These are phyloP conservation scores for Phyllosticta citrichinensis DNA, from an alignment of 2,329 filamentous ascomycete genomes.

Conservation along the genomic window DNA sequence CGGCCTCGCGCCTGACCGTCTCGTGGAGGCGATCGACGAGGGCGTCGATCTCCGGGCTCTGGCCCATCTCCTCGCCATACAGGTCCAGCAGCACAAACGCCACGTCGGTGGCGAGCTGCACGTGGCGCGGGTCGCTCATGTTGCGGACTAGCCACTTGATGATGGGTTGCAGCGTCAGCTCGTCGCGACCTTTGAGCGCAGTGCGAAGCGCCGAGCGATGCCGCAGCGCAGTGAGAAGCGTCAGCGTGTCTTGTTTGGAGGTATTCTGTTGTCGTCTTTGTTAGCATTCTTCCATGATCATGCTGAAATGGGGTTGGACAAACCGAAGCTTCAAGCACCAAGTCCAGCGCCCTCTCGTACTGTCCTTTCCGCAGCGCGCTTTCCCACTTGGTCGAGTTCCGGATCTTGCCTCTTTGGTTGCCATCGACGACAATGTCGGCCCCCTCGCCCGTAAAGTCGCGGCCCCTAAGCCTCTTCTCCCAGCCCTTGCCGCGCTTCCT, in stretches of 20 bases:
- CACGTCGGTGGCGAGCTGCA: slow-evolving; percentile 72
- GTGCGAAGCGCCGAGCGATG: slow-evolving; percentile 78
- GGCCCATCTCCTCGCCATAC: slow-evolving; percentile 70
- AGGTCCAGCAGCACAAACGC: slow-evolving; percentile 75
- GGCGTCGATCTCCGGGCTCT: slow-evolving; percentile 61
- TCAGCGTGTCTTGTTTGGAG: slow-evolving; percentile 44
- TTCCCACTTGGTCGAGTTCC: slow-evolving; percentile 68
- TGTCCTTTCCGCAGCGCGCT: slow-evolving; percentile 65
- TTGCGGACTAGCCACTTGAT: slow-evolving; percentile 73
- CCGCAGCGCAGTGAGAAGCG: slow-evolving; percentile 70
- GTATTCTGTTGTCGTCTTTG: background rate
- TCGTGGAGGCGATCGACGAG: slow-evolving; percentile 59
- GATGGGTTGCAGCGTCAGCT: slow-evolving; percentile 69
- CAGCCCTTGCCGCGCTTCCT: slow-evolving; percentile 50
- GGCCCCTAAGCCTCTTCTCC: slow-evolving; percentile 54
- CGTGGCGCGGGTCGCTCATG: slow-evolving; percentile 73
- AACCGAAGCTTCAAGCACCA: slow-evolving; percentile 49
- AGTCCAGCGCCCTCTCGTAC: slow-evolving; percentile 70
- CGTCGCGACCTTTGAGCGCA: slow-evolving; percentile 71
- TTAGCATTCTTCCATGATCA: background rate
- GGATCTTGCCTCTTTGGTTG: slow-evolving; percentile 53
- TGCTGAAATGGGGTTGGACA: background rate
- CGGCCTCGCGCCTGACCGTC: slow-evolving; percentile 65
- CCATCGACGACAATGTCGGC: slow-evolving; percentile 81
- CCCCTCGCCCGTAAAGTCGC: slow-evolving; percentile 74